phyloP scores from a whole-genome alignment of 2,329 filamentous ascomycete species.

The Pseudogymnoascus sp. region DNA sequence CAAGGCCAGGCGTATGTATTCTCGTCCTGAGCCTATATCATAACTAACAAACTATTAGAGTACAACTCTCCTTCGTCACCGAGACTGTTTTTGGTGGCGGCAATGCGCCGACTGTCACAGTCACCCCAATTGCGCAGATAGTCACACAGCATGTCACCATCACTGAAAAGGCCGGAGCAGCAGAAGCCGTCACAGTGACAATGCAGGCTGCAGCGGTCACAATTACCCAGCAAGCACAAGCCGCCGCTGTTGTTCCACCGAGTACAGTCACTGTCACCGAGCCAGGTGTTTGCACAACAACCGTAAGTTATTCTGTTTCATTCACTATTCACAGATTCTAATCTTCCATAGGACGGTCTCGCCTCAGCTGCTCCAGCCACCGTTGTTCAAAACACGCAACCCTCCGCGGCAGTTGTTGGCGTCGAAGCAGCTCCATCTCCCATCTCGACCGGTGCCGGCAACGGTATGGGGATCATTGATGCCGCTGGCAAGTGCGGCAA shows the following conservation, averaged over 20 bases:
- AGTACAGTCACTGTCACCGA: constrained; percentile 4
- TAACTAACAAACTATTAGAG: constrained; percentile 2
- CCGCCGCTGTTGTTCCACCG: not conserved
- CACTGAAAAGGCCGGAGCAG: constrained; percentile 13
- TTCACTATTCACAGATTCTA: not conserved
- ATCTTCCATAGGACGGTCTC: not conserved
- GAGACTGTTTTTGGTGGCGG: constrained; percentile 30
- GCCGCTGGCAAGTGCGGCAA: not conserved
- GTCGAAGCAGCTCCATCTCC: not conserved
- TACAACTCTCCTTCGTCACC: constrained; percentile 33
- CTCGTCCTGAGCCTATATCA: not conserved
- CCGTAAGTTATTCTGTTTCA: not conserved
- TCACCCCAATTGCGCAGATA: constrained; percentile 29
- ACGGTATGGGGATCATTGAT: not conserved
- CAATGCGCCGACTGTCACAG: constrained; percentile 30
- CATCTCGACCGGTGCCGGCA: not conserved
- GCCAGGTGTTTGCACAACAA: not conserved
- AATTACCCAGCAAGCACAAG: constrained; percentile 4
- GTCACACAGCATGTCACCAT: constrained; percentile 19
- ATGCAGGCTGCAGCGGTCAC: constrained; percentile 1
- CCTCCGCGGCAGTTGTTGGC: not conserved
- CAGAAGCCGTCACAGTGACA: constrained; percentile 7
- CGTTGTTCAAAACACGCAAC: not conserved
- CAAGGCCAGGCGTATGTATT: not conserved
- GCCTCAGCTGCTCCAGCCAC: not conserved